Evolutionary conservation across 345 rosid species (phyloP).

Genomic region (Euclidium syriacum): DNA sequence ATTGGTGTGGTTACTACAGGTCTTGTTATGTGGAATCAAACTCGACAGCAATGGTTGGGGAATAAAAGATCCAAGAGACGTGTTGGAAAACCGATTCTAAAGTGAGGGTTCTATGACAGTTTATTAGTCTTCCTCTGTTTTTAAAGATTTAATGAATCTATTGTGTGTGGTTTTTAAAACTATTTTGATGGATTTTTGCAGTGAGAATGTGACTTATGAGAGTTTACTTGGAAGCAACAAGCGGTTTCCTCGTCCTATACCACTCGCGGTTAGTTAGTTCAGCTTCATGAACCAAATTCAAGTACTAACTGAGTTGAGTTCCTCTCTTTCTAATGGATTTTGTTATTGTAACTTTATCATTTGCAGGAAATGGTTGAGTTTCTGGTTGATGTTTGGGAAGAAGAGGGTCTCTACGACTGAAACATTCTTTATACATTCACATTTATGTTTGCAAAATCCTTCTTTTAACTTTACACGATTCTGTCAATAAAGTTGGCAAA

Average conservation of each 20-base stretch:
- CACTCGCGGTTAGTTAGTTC: conserved; percentile 52
- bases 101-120: conserved; percentile 40
- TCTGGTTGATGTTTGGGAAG: conserved; percentile 80
- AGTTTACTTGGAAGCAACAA: conserved; percentile 78
- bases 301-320: not conserved
- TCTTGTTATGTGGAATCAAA: conserved; percentile 69
- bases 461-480: not conserved
- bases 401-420: conserved; percentile 72
- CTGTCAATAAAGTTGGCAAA: not conserved
- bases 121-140: not conserved
- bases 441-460: not conserved
- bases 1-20: conserved; percentile 34
- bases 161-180: not conserved
- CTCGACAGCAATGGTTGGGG: conserved; percentile 62
- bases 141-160: not conserved
- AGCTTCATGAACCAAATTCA: not conserved
- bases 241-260: conserved; percentile 58
- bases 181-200: conserved; percentile 30
- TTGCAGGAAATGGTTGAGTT: conserved; percentile 88
- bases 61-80: conserved; percentile 34
- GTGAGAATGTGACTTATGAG: conserved; percentile 68
- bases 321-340: not conserved
- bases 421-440: not conserved
- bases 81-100: conserved; percentile 47
- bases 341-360: not conserved